These are phyloP conservation scores for Thinopyrum obtusiflorum DNA, from an alignment of 202 grass and related monocot genomes.

Conservation along the genomic window DNA sequence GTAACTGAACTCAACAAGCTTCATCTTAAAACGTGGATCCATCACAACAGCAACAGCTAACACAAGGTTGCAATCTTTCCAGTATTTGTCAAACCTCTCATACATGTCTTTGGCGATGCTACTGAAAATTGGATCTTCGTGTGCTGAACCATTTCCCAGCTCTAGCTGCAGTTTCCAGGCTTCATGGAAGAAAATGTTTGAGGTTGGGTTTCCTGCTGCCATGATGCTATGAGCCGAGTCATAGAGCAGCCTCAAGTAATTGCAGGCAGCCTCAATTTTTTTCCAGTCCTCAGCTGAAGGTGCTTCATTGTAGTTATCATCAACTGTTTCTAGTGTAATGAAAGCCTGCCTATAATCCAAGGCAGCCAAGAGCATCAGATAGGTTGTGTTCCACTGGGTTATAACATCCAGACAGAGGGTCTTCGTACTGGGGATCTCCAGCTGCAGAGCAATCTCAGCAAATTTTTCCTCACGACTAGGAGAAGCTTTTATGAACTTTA, in stretches of 20 bases:
- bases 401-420: slow-evolving; percentile 67
- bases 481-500: slow-evolving; percentile 87
- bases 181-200: slow-evolving; percentile 79
- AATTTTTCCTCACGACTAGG: slow-evolving; percentile 64
- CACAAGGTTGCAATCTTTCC: slow-evolving; percentile 78
- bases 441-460: slow-evolving; percentile 67
- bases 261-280: slow-evolving; percentile 64
- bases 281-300: slow-evolving; percentile 70
- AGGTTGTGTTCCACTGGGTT: slow-evolving; percentile 81
- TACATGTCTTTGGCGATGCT: slow-evolving; percentile 68
- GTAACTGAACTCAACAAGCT: slow-evolving; percentile 81
- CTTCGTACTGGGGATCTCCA: slow-evolving; percentile 66
- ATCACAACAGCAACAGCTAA: slow-evolving; percentile 75
- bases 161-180: slow-evolving; percentile 78
- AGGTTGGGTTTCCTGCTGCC: slow-evolving; percentile 52
- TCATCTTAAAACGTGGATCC: slow-evolving; percentile 82
- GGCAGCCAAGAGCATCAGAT: slow-evolving; percentile 70
- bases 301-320: slow-evolving; percentile 76
- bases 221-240: slow-evolving; percentile 64
- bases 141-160: slow-evolving; percentile 47
- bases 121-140: slow-evolving; percentile 55
- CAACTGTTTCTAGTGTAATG: slow-evolving; percentile 60
- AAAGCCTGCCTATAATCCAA: slow-evolving; percentile 76
- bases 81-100: slow-evolving; percentile 82
- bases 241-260: slow-evolving; percentile 57